phyloP scores from a whole-genome alignment of 2,329 filamentous ascomycete genomes.

The Nannizzia gypsea region DNA sequence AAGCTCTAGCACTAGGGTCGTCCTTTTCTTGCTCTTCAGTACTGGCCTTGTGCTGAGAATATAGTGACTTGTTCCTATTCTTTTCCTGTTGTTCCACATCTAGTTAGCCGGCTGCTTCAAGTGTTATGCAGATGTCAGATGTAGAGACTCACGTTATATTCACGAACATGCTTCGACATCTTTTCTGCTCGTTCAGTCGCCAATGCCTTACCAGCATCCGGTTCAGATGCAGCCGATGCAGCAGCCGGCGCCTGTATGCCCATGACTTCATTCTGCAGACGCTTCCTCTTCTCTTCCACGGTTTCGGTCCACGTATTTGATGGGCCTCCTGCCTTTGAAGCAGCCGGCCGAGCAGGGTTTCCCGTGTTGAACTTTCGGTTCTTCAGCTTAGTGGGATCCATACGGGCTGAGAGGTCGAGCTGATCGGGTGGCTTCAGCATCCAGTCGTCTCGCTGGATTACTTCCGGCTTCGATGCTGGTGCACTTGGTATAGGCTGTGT shows the following conservation, averaged over 20 bases:
- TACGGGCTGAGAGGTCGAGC: conserved; percentile 41
- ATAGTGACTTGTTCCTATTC: conserved; percentile 13
- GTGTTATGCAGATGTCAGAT: not conserved
- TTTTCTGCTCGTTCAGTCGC: conserved; percentile 3
- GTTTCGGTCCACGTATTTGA: conserved; percentile 71
- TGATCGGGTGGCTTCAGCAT: conserved; percentile 59
- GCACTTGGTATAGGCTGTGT: not conserved
- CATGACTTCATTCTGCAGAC: conserved; percentile 69
- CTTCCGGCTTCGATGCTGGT: conserved; percentile 29
- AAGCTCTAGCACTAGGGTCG: conserved; percentile 78
- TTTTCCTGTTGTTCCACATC: conserved; percentile 11
- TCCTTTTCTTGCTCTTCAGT: conserved; percentile 52
- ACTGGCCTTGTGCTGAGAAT: conserved; percentile 12
- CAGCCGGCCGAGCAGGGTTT: conserved; percentile 41
- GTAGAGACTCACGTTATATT: conserved; percentile 15
- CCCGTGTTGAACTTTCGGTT: conserved; percentile 69
- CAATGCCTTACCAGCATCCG: conserved; percentile 3
- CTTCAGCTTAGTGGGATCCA: conserved; percentile 68
- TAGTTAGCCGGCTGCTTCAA: not conserved
- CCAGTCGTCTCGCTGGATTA: conserved; percentile 65
- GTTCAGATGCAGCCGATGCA: not conserved
- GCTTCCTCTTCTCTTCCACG: conserved; percentile 68
- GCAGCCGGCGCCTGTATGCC: conserved; percentile 44
- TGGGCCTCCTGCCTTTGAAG: conserved; percentile 31
- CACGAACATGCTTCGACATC: conserved; percentile 12